These are phyloP conservation scores for Psilocybe sp. DNA, from an alignment of 768 basidiomycete genomes.

Conservation along the genomic window DNA sequence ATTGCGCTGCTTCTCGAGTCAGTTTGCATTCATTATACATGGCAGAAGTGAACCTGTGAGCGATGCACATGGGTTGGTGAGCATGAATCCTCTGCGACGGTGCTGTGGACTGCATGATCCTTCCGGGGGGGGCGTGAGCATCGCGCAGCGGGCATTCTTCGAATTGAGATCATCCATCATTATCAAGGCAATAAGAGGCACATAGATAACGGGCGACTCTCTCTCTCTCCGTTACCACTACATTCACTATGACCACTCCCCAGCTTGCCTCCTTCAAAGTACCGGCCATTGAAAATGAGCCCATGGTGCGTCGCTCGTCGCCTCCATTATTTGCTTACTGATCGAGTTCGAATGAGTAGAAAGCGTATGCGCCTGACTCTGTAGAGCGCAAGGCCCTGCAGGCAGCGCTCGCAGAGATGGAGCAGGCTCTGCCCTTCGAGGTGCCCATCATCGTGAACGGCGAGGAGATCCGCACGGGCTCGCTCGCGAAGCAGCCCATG, in stretches of 20 bases:
- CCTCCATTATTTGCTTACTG: not conserved
- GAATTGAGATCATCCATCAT: not conserved
- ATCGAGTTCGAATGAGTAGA: conserved; percentile 34
- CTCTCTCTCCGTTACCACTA: conserved; percentile 21
- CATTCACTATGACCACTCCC: conserved; percentile 52
- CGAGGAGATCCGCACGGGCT: conserved; percentile 81
- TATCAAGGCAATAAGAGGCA: not conserved
- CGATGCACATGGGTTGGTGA: no score
- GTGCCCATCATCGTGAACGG: conserved; percentile 94
- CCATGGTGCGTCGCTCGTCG: conserved; percentile 59
- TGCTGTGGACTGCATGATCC: not conserved
- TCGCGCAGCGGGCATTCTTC: not conserved
- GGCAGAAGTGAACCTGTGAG: no score
- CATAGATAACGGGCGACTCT: not conserved
- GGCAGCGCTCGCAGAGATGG: conserved; percentile 76
- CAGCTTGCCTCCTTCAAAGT: conserved; percentile 86
- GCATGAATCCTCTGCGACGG: no score
- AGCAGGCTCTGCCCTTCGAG: conserved; percentile 81
- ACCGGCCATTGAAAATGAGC: conserved; percentile 88
- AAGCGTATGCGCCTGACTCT: conserved; percentile 75
- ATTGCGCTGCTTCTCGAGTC: no score
- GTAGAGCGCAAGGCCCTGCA: conserved; percentile 72
- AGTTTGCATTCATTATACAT: no score
- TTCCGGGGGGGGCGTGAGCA: not conserved
- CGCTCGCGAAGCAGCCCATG: conserved; percentile 73